A percentile compares a stretch with the other conserved stretches of the same genome.
Evolutionary conservation across 305 asterid species (phyloP).

Genomic region (Ilex paraguariensis): DNA sequence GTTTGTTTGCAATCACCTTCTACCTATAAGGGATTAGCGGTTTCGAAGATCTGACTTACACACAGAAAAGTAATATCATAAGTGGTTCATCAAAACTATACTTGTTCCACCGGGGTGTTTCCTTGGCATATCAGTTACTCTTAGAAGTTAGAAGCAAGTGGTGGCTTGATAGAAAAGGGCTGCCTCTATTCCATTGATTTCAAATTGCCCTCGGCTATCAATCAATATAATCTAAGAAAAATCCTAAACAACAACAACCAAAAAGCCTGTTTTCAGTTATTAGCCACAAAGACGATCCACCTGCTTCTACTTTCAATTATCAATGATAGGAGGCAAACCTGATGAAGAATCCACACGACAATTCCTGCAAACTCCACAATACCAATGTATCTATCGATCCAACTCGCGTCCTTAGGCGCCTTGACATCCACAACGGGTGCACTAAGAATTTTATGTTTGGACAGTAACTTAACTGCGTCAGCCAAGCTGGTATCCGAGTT

Average conservation of each 20-base stretch:
- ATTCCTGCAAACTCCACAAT: conserved; percentile 96
- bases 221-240: background rate
- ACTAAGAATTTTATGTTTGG: conserved; percentile 70
- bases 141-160: no score
- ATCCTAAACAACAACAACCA: background rate
- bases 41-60: no score
- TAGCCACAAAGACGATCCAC: no score
- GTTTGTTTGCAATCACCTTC: no score
- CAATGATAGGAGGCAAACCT: conserved; percentile 37
- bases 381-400: conserved; percentile 96
- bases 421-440: conserved; percentile 87
- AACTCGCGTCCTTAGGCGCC: conserved; percentile 88
- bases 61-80: no score
- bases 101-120: no score
- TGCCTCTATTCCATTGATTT: background rate
- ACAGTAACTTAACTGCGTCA: conserved; percentile 78
- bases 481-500: conserved; percentile 73
- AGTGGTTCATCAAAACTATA: no score
- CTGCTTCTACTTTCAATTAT: background rate
- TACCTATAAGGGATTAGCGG: no score
- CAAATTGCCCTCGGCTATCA: background rate
- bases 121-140: no score
- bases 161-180: no score
- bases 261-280: background rate
- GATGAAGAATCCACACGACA: conserved; percentile 92